Evolutionary conservation across 345 rosid species (phyloP).

Genomic region (Rhizophora mangle): DNA sequence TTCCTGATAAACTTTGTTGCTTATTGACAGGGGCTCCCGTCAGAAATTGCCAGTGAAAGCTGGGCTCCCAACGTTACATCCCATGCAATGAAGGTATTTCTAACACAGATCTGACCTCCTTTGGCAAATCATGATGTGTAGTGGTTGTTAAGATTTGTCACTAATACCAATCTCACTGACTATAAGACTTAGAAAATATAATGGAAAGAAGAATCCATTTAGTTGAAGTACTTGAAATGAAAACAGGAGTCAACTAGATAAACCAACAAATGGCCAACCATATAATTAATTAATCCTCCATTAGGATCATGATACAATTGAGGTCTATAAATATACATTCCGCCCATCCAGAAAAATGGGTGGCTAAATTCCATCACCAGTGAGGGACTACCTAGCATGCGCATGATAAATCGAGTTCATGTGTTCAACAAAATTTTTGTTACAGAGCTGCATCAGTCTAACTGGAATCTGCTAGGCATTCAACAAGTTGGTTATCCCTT

Average conservation of each 20-base stretch:
- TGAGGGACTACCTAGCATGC: background rate
- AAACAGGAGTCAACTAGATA: too few relatives aligned
- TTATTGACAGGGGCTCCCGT: too few relatives aligned
- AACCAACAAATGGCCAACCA: background rate
- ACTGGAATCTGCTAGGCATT: background rate
- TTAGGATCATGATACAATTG: constrained; percentile 12
- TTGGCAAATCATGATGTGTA: too few relatives aligned
- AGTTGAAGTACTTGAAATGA: too few relatives aligned
- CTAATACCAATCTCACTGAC: background rate
- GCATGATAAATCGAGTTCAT: background rate
- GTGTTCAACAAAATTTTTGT: background rate
- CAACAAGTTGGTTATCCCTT: background rate
- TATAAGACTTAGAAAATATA: too few relatives aligned
- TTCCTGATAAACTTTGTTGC: too few relatives aligned
- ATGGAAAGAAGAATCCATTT: too few relatives aligned
- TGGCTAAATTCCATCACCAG: background rate
- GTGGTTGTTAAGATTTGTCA: too few relatives aligned
- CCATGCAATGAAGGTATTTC: too few relatives aligned
- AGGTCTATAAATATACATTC: constrained; percentile 12
- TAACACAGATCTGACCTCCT: too few relatives aligned
- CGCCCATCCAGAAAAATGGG: background rate
- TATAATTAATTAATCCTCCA: constrained; percentile 10
- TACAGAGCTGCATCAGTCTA: constrained; percentile 7
- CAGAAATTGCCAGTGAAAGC: too few relatives aligned
- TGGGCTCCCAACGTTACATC: too few relatives aligned